phyloP scores from a whole-genome alignment of 1,139 yeast species.

The Saccharomyces hybrid region DNA sequence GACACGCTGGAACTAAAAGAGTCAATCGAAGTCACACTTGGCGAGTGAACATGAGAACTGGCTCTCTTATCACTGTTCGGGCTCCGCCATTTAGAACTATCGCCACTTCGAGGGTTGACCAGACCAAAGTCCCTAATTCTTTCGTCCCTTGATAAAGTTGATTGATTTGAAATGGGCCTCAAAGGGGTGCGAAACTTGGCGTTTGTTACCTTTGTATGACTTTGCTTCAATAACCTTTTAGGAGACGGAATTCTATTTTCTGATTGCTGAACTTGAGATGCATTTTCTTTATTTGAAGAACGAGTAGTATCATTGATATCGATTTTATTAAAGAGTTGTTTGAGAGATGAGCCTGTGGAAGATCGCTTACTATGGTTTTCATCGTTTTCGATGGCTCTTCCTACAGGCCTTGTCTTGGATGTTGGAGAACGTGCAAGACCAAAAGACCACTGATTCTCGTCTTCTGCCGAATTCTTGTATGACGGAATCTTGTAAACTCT shows the following conservation, averaged over 20 bases:
- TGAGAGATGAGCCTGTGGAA: slow-evolving; percentile 28
- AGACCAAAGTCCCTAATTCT: neutral
- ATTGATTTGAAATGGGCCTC: neutral
- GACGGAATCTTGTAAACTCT: neutral
- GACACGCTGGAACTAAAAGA: neutral
- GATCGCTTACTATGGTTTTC: slow-evolving; percentile 16
- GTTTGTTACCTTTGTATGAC: neutral
- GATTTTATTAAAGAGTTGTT: slow-evolving; percentile 27
- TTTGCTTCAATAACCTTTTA: neutral
- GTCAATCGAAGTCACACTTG: neutral
- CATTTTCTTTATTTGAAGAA: neutral
- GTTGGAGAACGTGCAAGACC: slow-evolving; percentile 24
- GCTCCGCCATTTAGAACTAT: neutral
- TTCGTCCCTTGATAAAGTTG: neutral
- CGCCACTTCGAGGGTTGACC: neutral
- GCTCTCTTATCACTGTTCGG: neutral
- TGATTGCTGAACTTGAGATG: neutral
- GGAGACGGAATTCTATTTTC: neutral
- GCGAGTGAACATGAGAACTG: neutral
- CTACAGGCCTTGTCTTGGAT: slow-evolving; percentile 20
- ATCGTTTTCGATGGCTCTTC: neutral
- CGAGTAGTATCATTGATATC: slow-evolving; percentile 15
- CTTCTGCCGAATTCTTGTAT: neutral
- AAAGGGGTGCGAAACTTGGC: neutral
- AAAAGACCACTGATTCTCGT: slow-evolving; percentile 20